Evolutionary conservation across 768 basidiomycete species (phyloP).

Genomic region (Rhodotorula sphaerocarpa): DNA sequence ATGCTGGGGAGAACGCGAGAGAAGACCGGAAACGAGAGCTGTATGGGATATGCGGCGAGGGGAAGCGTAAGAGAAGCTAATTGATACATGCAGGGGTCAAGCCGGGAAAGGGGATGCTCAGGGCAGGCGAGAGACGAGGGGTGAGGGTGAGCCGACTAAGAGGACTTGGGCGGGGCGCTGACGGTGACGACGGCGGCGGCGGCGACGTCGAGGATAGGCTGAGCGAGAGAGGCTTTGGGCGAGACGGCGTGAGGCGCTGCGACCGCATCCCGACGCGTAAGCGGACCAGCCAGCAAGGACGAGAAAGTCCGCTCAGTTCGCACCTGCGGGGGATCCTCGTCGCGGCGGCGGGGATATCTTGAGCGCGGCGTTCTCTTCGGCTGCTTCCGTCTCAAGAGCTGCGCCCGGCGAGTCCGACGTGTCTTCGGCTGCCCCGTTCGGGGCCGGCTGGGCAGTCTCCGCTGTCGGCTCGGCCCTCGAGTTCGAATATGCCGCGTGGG

Average conservation of each 20-base stretch:
- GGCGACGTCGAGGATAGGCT: slow-evolving; percentile 19
- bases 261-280: too few relatives aligned
- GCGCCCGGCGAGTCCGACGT: too few relatives aligned
- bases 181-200: not conserved
- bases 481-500: not conserved
- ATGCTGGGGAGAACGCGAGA: too few relatives aligned
- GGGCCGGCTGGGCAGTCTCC: too few relatives aligned
- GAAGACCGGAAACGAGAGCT: too few relatives aligned
- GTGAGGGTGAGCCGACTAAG: too few relatives aligned
- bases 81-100: not conserved
- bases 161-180: not conserved
- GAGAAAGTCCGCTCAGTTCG: not conserved
- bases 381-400: not conserved
- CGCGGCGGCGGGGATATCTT: slow-evolving; percentile 4
- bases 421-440: too few relatives aligned
- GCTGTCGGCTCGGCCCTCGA: too few relatives aligned
- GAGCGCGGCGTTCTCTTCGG: not conserved
- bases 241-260: slow-evolving; percentile 13
- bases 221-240: slow-evolving; percentile 11
- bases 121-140: too few relatives aligned
- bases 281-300: too few relatives aligned
- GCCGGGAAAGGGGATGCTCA: not conserved
- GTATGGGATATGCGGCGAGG: too few relatives aligned
- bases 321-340: not conserved
- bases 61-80: too few relatives aligned